These are phyloP conservation scores for Leccinellum rugosiceps DNA, from an alignment of 768 basidiomycete genomes.

Conservation along the genomic window DNA sequence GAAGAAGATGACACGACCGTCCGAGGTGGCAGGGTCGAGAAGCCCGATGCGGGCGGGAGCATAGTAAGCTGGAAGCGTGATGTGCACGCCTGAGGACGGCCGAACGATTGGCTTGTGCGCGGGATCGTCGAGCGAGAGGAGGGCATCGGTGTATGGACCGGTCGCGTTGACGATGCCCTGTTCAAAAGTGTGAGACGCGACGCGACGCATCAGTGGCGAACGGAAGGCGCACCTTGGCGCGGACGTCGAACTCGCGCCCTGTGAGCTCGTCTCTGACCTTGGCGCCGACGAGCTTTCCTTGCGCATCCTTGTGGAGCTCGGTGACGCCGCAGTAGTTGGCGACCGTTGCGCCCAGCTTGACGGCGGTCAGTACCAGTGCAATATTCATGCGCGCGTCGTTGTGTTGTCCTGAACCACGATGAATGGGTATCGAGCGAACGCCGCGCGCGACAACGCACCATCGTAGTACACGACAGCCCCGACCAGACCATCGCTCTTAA, in stretches of 20 bases:
- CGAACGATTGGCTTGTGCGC: conserved; percentile 83
- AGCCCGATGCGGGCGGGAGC: conserved; percentile 94
- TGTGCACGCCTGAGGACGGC: conserved; percentile 90
- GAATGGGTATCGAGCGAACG: background rate
- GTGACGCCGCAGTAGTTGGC: conserved; percentile 91
- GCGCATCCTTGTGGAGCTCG: conserved; percentile 61
- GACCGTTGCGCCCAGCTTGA: conserved; percentile 83
- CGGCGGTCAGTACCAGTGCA: conserved; percentile 90
- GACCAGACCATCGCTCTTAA: conserved; percentile 87
- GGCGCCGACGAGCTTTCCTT: conserved; percentile 68
- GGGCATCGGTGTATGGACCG: conserved; percentile 86
- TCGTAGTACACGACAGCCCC: conserved; percentile 98
- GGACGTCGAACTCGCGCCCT: conserved; percentile 77
- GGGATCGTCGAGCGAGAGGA: conserved; percentile 79
- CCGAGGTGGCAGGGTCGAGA: conserved; percentile 91
- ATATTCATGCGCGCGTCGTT: conserved; percentile 99
- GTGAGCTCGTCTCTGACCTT: conserved; percentile 79
- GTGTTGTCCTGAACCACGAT: conserved; percentile 70
- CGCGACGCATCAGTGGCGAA: background rate
- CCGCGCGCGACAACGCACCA: conserved; percentile 45
- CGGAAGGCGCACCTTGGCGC: conserved; percentile 59
- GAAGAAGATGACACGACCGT: conserved; percentile 98
- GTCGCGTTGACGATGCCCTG: conserved; percentile 96
- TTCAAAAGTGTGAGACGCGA: background rate
- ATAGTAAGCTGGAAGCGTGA: conserved; percentile 96